Evolutionary conservation across 345 rosid genomes (phyloP).

Genomic region (Hypericum perforatum): DNA sequence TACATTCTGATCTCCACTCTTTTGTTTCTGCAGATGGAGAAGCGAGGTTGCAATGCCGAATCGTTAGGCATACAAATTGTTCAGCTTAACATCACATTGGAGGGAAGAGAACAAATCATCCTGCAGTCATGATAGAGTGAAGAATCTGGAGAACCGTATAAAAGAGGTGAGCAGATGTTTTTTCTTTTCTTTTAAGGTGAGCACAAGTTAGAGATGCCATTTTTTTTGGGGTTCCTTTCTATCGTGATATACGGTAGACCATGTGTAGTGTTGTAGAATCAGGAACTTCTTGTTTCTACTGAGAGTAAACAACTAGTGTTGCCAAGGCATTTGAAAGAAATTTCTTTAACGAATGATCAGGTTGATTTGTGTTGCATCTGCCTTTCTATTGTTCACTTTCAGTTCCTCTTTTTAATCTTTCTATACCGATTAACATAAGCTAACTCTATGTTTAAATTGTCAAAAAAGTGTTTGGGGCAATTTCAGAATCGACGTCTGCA

Average conservation of each 20-base stretch:
- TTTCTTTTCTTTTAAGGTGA: too few species aligned
- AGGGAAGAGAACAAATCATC: conserved; percentile 60
- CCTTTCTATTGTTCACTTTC: conserved; percentile 9
- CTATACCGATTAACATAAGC: neutral
- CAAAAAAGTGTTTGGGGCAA: too few species aligned
- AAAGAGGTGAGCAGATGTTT: conserved; percentile 35
- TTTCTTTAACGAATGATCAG: too few species aligned
- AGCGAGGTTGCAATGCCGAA: conserved; percentile 33
- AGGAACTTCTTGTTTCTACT: conserved; percentile 41
- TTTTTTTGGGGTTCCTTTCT: conserved; percentile 4
- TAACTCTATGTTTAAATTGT: too few species aligned
- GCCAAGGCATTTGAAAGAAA: conserved; percentile 72
- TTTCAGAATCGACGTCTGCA: too few species aligned
- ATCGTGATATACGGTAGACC: too few species aligned
- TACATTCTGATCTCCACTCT: conserved; percentile 15
- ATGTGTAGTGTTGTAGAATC: conserved; percentile 43
- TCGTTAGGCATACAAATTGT: conserved; percentile 47
- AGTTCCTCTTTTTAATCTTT: conserved; percentile 16
- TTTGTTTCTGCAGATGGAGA: conserved; percentile 31
- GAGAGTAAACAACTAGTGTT: conserved; percentile 74
- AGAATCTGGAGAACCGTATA: too few species aligned
- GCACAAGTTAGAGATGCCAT: conserved; percentile 4
- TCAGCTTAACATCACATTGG: conserved; percentile 38
- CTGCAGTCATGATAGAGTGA: conserved; percentile 45
- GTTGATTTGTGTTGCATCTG: too few species aligned